These are phyloP conservation scores for Coniferiporia sulphurascens DNA, from an alignment of 1,284 basidiomycete genomes.

Conservation along the genomic window DNA sequence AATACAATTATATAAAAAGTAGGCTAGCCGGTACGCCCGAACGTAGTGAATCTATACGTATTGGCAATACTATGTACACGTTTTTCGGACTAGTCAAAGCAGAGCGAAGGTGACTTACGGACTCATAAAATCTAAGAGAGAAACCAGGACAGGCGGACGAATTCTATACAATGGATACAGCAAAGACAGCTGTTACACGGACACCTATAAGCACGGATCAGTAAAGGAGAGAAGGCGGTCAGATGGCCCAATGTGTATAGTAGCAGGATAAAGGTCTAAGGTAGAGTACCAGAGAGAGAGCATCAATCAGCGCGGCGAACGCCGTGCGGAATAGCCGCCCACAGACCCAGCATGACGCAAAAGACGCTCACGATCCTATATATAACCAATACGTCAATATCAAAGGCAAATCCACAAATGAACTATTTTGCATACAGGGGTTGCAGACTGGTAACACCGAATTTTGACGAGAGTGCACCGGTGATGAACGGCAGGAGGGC, in stretches of 20 bases:
- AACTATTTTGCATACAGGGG: slow-evolving; percentile 44
- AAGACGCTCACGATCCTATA: slow-evolving; percentile 10
- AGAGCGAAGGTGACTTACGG: no score
- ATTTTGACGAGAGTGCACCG: slow-evolving; percentile 47
- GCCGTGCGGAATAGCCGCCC: slow-evolving; percentile 12
- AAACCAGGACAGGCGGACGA: no score
- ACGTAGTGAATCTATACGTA: no score
- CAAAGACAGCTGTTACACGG: no score
- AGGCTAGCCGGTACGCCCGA: no score
- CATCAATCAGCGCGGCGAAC: slow-evolving; percentile 14
- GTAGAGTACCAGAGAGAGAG: background rate
- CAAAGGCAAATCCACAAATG: background rate
- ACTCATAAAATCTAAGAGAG: no score
- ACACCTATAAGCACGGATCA: no score
- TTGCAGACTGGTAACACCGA: slow-evolving; percentile 52
- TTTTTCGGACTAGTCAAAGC: no score
- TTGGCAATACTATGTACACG: no score
- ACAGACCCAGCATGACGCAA: slow-evolving; percentile 13
- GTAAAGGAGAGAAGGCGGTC: background rate
- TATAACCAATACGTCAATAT: background rate
- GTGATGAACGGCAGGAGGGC: slow-evolving; percentile 65
- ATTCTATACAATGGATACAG: no score
- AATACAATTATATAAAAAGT: no score
- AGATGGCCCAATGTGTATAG: background rate
- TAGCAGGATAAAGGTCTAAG: background rate